These are phyloP conservation scores for Trypanosoma vivax DNA, from an alignment of 208 protist genomes.

Conservation along the genomic window DNA sequence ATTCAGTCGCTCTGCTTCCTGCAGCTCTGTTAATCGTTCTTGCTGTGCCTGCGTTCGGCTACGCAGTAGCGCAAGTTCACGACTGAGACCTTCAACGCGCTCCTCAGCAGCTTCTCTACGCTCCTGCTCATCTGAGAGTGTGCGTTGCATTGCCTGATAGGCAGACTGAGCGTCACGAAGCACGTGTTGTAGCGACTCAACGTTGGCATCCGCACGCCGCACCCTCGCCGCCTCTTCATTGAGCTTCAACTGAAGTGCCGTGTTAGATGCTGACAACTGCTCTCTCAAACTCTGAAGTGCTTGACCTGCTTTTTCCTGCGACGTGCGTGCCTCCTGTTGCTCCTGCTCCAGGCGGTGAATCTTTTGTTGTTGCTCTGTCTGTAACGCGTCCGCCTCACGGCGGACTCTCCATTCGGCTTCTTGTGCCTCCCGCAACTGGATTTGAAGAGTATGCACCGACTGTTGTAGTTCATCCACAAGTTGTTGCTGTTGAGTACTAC, in stretches of 20 bases:
- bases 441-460: neutral
- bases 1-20: conserved; percentile 14
- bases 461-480: conserved; percentile 13
- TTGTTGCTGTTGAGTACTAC: conserved; percentile 6
- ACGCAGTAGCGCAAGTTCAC: neutral
- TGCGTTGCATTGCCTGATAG: conserved; percentile 7
- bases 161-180: conserved; percentile 8
- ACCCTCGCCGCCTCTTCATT: conserved; percentile 21
- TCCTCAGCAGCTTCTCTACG: conserved; percentile 12
- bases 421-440: neutral
- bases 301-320: conserved; percentile 1
- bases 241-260: conserved; percentile 14
- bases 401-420: conserved; percentile 1
- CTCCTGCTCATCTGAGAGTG: conserved; percentile 1
- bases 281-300: conserved; percentile 14
- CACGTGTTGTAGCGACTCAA: conserved; percentile 17
- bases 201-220: conserved; percentile 6
- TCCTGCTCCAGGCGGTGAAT: conserved; percentile 11
- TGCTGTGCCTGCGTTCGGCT: neutral
- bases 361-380: neutral
- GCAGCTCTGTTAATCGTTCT: conserved; percentile 9
- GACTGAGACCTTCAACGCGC: neutral
- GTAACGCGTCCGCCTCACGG: conserved; percentile 4
- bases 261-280: conserved; percentile 15
- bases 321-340: conserved; percentile 4